Evolutionary conservation across 2,329 filamentous ascomycete species (phyloP).

Genomic region (Cladobotryum mycophilum): DNA sequence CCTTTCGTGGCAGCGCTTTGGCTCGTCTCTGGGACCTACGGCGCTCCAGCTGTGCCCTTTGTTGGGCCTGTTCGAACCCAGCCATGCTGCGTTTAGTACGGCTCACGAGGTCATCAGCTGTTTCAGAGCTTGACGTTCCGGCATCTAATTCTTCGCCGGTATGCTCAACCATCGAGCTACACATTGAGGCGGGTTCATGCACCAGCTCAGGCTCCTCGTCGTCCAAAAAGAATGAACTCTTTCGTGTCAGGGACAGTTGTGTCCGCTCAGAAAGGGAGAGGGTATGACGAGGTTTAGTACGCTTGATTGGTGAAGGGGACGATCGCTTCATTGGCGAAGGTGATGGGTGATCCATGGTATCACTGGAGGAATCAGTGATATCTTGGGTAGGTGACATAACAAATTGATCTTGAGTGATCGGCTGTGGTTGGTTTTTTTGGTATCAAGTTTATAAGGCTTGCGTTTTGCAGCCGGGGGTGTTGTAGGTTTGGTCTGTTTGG

Average conservation of each 20-base stretch:
- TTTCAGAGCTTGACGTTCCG: slow-evolving; percentile 16
- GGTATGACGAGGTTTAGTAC: slow-evolving; percentile 42
- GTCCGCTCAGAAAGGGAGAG: slow-evolving; percentile 72
- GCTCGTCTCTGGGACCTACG: slow-evolving; percentile 44
- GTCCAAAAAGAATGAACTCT: slow-evolving; percentile 35
- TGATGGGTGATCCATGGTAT: slow-evolving; percentile 32
- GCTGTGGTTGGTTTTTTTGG: neutral
- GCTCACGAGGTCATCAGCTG: slow-evolving; percentile 46
- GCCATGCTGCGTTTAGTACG: slow-evolving; percentile 58
- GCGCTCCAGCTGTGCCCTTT: slow-evolving; percentile 54
- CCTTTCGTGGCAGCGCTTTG: slow-evolving; percentile 32
- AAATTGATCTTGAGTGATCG: slow-evolving; percentile 14
- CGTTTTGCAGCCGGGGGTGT: neutral
- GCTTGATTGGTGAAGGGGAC: slow-evolving; percentile 53
- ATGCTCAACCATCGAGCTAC: slow-evolving; percentile 4
- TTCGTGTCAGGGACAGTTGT: slow-evolving; percentile 68
- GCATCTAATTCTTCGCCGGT: slow-evolving; percentile 18
- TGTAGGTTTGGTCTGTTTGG: neutral
- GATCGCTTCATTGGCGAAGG: slow-evolving; percentile 47
- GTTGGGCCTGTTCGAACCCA: slow-evolving; percentile 53
- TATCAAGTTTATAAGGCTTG: neutral
- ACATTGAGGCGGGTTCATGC: slow-evolving; percentile 11
- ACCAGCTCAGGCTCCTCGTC: slow-evolving; percentile 24
- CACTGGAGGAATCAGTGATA: slow-evolving; percentile 36
- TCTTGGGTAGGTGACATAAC: slow-evolving; percentile 38